phyloP scores from a whole-genome alignment of 495 filamentous ascomycete species.

The Chaetomium fimeti region DNA sequence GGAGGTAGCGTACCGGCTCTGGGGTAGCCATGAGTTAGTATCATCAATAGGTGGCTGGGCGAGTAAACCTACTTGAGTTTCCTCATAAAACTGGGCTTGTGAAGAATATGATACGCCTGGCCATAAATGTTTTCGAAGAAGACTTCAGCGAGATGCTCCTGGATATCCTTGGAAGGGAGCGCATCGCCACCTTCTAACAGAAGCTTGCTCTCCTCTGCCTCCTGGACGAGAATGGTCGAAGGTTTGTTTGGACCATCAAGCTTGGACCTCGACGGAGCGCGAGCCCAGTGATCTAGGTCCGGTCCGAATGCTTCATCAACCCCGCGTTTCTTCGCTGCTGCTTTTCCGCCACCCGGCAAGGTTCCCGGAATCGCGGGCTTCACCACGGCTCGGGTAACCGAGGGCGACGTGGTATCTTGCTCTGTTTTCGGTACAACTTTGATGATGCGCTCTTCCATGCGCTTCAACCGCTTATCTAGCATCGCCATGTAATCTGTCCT shows the following conservation, averaged over 20 bases:
- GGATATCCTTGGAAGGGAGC: slow-evolving; percentile 82
- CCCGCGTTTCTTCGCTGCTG: slow-evolving; percentile 71
- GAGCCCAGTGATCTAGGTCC: slow-evolving; percentile 81
- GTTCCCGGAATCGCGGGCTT: slow-evolving; percentile 72
- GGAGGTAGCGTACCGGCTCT: slow-evolving; percentile 65
- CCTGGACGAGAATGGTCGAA: slow-evolving; percentile 59
- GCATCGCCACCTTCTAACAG: slow-evolving; percentile 79
- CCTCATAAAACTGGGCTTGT: slow-evolving; percentile 95
- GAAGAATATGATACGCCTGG: slow-evolving; percentile 90
- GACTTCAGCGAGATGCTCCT: slow-evolving; percentile 90
- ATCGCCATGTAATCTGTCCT: slow-evolving; percentile 99
- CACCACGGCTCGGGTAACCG: slow-evolving; percentile 70
- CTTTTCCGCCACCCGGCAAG: slow-evolving; percentile 45
- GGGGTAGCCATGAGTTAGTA: slow-evolving; percentile 30
- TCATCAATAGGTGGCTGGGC: background rate
- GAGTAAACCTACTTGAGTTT: slow-evolving; percentile 59
- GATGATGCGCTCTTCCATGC: slow-evolving; percentile 98
- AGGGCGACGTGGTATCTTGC: slow-evolving; percentile 49
- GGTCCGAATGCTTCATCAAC: slow-evolving; percentile 84
- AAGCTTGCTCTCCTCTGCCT: slow-evolving; percentile 68
- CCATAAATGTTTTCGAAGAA: slow-evolving; percentile 97
- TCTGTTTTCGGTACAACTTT: slow-evolving; percentile 91
- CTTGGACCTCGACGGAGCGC: slow-evolving; percentile 50
- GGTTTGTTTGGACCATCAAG: slow-evolving; percentile 50
- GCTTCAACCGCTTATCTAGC: slow-evolving; percentile 86